phyloP scores from a whole-genome alignment of 176 grass and related monocot species.

The Raddia distichophylla region DNA sequence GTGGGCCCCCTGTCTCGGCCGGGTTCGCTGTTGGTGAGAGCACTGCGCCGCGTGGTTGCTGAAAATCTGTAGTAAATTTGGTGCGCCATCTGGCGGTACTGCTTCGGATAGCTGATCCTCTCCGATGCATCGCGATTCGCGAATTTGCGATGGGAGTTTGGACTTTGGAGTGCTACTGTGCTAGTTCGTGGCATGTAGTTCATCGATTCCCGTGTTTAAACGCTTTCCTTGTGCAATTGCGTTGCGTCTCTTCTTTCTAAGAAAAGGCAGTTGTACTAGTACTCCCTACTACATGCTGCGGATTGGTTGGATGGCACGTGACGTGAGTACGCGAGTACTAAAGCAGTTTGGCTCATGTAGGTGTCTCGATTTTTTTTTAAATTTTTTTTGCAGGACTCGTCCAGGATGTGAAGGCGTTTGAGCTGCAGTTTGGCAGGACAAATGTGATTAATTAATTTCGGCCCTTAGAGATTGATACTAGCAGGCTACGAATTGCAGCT shows the following conservation, averaged over 20 bases:
- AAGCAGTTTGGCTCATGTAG: constrained; percentile 47
- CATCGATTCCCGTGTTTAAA: constrained; percentile 40
- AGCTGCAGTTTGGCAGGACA: constrained; percentile 16
- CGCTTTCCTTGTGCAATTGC: background rate
- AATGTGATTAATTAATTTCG: constrained; percentile 30
- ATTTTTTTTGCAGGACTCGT: constrained; percentile 39
- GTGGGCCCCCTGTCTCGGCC: constrained; percentile 19
- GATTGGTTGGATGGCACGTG: constrained; percentile 46
- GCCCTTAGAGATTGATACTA: background rate
- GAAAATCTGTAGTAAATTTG: constrained; percentile 8
- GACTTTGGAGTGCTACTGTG: background rate
- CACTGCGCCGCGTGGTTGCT: background rate
- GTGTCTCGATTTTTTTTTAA: constrained; percentile 16
- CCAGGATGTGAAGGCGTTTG: constrained; percentile 27
- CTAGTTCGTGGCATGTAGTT: background rate
- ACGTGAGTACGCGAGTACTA: constrained; percentile 36
- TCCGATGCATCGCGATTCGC: constrained; percentile 3
- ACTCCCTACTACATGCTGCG: background rate
- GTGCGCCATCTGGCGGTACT: background rate
- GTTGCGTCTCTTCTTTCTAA: constrained; percentile 33
- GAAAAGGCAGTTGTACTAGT: constrained; percentile 2
- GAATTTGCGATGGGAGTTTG: no score
- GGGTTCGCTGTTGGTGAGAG: constrained; percentile 34
- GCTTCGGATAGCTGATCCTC: constrained; percentile 33
- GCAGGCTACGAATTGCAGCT: constrained; percentile 1